phyloP scores from a whole-genome alignment of 1,284 basidiomycete species.

The Apiotrichum domesticum region DNA sequence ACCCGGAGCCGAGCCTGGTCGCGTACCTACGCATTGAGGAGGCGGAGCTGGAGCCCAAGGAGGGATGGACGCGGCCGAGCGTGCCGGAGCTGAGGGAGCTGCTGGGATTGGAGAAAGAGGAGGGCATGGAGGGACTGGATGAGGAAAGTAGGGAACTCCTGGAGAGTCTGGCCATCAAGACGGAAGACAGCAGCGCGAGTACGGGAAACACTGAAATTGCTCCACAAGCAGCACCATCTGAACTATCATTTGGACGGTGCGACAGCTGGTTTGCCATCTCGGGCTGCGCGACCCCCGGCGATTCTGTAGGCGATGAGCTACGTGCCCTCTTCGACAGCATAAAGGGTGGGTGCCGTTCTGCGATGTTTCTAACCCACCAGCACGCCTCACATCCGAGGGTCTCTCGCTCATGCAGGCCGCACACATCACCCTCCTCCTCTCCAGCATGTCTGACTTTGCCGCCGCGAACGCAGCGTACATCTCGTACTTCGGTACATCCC shows the following conservation, averaged over 20 bases:
- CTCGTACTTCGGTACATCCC: constrained; percentile 78
- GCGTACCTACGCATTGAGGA: constrained; percentile 75
- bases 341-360: constrained; percentile 36
- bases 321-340: constrained; percentile 46
- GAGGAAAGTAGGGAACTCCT: constrained; percentile 21
- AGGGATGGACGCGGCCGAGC: constrained; percentile 26
- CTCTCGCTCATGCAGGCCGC: constrained; percentile 59
- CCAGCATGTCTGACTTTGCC: constrained; percentile 70
- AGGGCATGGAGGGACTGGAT: constrained; percentile 24
- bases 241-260: constrained; percentile 17
- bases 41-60: constrained; percentile 59
- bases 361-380: constrained; percentile 43
- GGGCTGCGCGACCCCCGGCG: constrained; percentile 10
- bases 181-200: not conserved
- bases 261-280: constrained; percentile 39
- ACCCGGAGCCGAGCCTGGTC: constrained; percentile 58
- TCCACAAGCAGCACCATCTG: not conserved
- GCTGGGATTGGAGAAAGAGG: constrained; percentile 27
- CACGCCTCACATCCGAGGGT: constrained; percentile 49
- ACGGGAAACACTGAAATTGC: not conserved
- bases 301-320: constrained; percentile 33
- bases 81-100: constrained; percentile 28
- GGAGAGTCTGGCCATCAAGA: not conserved
- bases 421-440: constrained; percentile 78
- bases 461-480: constrained; percentile 71